Evolutionary conservation across 164 flowering plant species (phyloP).

Genomic region (Stephania yunnanensis): DNA sequence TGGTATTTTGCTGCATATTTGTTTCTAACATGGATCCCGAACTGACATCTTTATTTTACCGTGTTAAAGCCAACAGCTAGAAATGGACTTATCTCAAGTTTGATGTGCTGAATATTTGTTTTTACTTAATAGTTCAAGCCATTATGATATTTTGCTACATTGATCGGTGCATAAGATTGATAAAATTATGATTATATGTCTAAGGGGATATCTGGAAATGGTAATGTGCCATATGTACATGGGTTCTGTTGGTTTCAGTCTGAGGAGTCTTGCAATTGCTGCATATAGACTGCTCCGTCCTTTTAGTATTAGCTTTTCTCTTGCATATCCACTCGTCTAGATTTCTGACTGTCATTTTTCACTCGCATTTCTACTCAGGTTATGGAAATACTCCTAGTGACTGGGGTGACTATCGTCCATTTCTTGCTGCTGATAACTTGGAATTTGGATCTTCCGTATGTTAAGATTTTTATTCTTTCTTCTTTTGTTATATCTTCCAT

Average conservation of each 20-base stretch:
- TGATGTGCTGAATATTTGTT: too few relatives aligned
- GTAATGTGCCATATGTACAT: background rate
- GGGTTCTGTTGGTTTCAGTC: background rate
- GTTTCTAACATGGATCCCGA: too few relatives aligned
- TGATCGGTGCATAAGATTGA: background rate
- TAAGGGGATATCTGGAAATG: background rate
- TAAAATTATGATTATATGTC: background rate
- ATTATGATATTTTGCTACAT: background rate
- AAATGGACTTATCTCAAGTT: too few relatives aligned
- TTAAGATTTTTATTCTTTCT: conserved; percentile 9
- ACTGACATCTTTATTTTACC: too few relatives aligned
- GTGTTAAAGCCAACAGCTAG: too few relatives aligned
- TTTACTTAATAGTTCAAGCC: background rate
- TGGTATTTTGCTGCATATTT: too few relatives aligned
- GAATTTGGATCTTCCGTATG: conserved; percentile 39
- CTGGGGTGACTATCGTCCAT: conserved; percentile 10
- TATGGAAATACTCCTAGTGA: conserved; percentile 9
- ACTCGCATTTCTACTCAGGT: background rate
- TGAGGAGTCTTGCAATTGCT: background rate
- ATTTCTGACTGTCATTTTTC: background rate
- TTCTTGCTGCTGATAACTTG: conserved; percentile 9
- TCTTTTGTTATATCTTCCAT: background rate
- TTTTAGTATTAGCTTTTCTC: background rate
- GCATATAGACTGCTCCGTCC: background rate
- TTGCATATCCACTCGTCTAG: background rate